Conservation (phyloP, 225 moss, liverwort and hornwort species). For the Bryum argenteum region DNA sequence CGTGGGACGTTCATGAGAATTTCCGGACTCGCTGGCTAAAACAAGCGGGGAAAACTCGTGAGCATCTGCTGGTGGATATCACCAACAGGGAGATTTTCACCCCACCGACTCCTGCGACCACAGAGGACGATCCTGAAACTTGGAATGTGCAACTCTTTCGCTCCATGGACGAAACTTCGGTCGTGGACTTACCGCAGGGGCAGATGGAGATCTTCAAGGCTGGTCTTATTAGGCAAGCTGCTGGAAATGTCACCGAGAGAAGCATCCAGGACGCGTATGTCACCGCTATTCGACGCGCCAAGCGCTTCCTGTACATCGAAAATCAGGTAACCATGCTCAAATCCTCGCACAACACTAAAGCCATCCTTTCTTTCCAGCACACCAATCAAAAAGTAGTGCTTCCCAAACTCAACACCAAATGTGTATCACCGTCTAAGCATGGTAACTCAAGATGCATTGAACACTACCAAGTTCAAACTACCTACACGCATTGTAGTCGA, state of each 20-base stretch:
- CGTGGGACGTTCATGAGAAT: conserved; percentile 87
- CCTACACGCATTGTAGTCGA: neutral
- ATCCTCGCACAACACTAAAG: neutral
- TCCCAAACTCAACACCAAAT: neutral
- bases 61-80: conserved; percentile 53
- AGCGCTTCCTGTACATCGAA: conserved; percentile 77
- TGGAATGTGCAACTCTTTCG: conserved; percentile 91
- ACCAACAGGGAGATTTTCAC: conserved; percentile 47
- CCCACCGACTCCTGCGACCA: conserved; percentile 57
- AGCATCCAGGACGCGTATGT: conserved; percentile 90
- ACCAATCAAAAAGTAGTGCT: neutral
- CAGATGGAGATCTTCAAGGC: conserved; percentile 46
- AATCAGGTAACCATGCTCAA: conserved; percentile 43
- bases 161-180: conserved; percentile 81
- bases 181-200: conserved; percentile 55
- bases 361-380: neutral
- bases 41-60: conserved; percentile 48
- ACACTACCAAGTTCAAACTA: neutral
- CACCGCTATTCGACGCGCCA: conserved; percentile 80
- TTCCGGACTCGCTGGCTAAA: conserved; percentile 74
- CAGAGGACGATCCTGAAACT: conserved; percentile 58
- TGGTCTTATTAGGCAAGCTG: conserved; percentile 67
- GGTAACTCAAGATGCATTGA: neutral
- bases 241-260: conserved; percentile 67
- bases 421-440: neutral